Conservation (phyloP, 169 alveolate genomes). For the Eimeria acervulina region DNA sequence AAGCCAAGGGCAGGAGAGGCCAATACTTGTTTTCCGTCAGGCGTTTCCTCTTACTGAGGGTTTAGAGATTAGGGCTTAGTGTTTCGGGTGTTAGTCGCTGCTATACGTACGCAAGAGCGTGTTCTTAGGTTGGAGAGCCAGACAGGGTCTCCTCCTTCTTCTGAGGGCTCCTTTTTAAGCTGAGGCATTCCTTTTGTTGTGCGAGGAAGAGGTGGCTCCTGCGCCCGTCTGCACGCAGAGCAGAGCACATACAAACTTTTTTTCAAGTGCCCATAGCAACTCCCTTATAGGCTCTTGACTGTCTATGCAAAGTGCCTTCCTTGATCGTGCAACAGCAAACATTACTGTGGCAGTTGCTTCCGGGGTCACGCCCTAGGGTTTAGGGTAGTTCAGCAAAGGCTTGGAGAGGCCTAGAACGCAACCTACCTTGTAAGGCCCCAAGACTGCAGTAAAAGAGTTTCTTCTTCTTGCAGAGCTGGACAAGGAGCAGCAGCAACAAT, state of each 20-base stretch:
- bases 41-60: background rate
- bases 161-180: background rate
- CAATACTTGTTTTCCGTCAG: background rate
- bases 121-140: background rate
- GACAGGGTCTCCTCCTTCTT: background rate
- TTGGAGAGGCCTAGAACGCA: background rate
- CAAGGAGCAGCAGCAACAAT: background rate
- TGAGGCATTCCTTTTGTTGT: background rate
- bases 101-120: background rate
- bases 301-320: background rate
- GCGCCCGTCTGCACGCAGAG: background rate
- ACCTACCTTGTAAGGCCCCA: slow-evolving; percentile 1
- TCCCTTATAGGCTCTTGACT: background rate
- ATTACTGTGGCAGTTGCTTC: background rate
- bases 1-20: background rate
- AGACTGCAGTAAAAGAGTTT: background rate
- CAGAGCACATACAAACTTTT: background rate
- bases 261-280: background rate
- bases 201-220: background rate
- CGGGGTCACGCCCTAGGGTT: background rate
- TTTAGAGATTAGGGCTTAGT: background rate
- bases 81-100: background rate
- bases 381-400: background rate
- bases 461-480: slow-evolving; percentile 22
- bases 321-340: background rate